Base-by-base conservation (phyloP, 2,329 filamentous ascomycete species). In the Helotiales sp. region DNA sequence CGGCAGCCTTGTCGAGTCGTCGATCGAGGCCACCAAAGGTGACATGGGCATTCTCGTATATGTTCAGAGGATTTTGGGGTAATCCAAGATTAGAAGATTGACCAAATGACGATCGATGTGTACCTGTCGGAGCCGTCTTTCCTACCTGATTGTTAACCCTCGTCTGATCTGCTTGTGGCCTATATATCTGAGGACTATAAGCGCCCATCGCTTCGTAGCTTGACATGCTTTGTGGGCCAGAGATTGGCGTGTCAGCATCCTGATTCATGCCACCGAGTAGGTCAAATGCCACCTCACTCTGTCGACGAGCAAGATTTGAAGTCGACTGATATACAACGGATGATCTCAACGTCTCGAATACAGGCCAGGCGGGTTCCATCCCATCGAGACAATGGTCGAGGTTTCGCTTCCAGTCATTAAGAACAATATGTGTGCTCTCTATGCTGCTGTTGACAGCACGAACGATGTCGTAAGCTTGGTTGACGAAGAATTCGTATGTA, bases 401-500 rank as follows among this genome's bases (percentile, higher is more conserved):
- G 34, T 53, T 63, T n/a, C 64, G 60, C 47, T 66, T 70, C 67
- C 67, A 71, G 33, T 69, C 66, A 50, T 69, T 61, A 10, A 68
- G 62, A 24, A 61, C 52, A 19, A 70, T 64, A 33, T 70, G 66
- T 0, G 65, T 67, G 27, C 62, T 66, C 10, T 69, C 67, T 48
- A 71, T 66, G 48, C 66, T 67, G 34, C 65, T 62, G 22, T 65
- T 62, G 8, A 70, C 65, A 8, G 64, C 63, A 52, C 64, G 64
- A 13, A 68, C 58, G 31, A 67, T 63, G 27, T 68, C 59, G 71
- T 72, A 67, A 15, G 71, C 70, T 54, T 70, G 70, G 36, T 68
- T 72, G 27, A 76, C 65, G 24, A 74, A 71, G 61, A 73, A 71
- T 22, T 75, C 75, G 54, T 75, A 75, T 0, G 71, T 81, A 55